Evolutionary conservation across 495 filamentous ascomycete species (phyloP), one percentile per base, ranked within the genome.

Genomic region (Daldinia caldariorum): DNA sequence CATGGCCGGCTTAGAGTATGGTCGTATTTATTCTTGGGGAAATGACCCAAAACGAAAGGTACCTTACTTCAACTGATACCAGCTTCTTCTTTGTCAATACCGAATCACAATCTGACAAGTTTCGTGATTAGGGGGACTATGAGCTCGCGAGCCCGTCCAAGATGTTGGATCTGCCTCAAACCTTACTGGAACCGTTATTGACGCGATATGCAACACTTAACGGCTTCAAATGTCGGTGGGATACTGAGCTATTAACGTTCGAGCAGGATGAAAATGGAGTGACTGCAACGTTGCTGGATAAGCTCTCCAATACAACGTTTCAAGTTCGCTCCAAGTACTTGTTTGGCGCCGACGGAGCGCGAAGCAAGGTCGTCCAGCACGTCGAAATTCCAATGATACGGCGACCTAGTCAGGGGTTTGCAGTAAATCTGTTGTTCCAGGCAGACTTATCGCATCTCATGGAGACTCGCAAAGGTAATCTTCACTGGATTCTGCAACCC

Each of bases 41-140:
- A 47, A 47, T 47, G 43, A 47, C 9, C 43, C 43, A 8, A 47
- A 12, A 16, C 16, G 43, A 47, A 47, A 47, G 43, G 43, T 47
- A 47, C 12, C 0, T 18, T 12, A 4, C n/a, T n/a, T n/a, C 20
- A n/a, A n/a, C 8, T 18, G 16, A 22, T 22, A 9, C 0, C 6
- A 12, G 16, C 22, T 10, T 22, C 14, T 2, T 1, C 3, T 22
- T 4, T 45, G 3, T 22, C 18, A 22, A 20, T 3, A 0, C 12
- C 12, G 1, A 1, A 10, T 1, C 0, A 3, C 4, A 47, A 3
- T 47, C 43, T 47, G 3, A 47, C 18, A 47, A 0, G 9, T 22
- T 20, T 22, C 3, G 43, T 22, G 8, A 4, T 47, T 6, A 47
- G 43, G 43, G 43, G 43, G 43, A 47, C 18, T 47, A 47, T 22